Conservation (phyloP, 371 early-diverging fungal genomes). For the Actinomucor elegans region DNA sequence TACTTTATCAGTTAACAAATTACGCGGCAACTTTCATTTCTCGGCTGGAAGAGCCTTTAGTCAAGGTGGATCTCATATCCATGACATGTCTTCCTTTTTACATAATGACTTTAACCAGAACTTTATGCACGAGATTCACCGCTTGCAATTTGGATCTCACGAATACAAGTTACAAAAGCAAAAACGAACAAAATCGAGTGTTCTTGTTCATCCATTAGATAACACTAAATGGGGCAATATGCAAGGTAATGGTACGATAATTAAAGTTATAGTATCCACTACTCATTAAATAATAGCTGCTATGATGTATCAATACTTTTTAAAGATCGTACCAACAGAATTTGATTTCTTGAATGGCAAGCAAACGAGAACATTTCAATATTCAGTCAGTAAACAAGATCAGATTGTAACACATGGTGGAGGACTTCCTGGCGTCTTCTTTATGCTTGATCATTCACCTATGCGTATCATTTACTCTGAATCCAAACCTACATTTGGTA, state of each 20-base stretch:
- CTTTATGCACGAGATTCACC: constrained; percentile 83
- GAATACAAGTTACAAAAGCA: constrained; percentile 27
- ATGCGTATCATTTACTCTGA: constrained; percentile 90
- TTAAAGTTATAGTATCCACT: not conserved
- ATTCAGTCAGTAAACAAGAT: constrained; percentile 89
- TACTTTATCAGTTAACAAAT: constrained; percentile 80
- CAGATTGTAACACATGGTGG: constrained; percentile 32
- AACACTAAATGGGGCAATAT: constrained; percentile 49
- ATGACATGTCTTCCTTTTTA: constrained; percentile 40
- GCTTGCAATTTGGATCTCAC: constrained; percentile 80
- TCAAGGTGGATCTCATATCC: constrained; percentile 71
- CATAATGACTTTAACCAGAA: constrained; percentile 51
- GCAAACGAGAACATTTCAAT: constrained; percentile 84
- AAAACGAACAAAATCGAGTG: constrained; percentile 35
- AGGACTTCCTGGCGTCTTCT: constrained; percentile 83
- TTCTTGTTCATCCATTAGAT: constrained; percentile 80
- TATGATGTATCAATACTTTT: constrained; percentile 85
- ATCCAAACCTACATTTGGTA: constrained; percentile 74
- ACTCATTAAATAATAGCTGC: too few relatives aligned
- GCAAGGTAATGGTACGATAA: constrained; percentile 33
- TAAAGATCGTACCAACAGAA: constrained; percentile 91
- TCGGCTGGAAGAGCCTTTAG: constrained; percentile 87
- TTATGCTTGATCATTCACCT: constrained; percentile 95
- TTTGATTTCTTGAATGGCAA: constrained; percentile 70
- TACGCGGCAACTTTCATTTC: constrained; percentile 90